A percentile compares a stretch with the other conserved stretches of the same genome.
phyloP scores from a whole-genome alignment of 108 stramenopile species.

The Nitzschia sp. region DNA sequence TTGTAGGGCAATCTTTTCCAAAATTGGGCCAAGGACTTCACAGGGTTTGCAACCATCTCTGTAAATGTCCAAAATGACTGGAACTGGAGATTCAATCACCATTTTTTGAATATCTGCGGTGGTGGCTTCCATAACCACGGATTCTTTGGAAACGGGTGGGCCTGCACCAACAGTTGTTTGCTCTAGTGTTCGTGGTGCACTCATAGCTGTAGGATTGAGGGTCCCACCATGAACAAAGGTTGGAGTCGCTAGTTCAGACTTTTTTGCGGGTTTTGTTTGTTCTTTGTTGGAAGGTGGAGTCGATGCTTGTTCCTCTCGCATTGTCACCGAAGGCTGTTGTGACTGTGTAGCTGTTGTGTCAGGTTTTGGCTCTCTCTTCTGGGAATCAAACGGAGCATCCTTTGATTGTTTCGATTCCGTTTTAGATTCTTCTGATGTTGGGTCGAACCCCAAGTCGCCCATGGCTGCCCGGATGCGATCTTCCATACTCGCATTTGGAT shows the following conservation, averaged over 20 bases:
- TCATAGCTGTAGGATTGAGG: constrained; percentile 69
- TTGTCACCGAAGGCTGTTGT: too few relatives aligned
- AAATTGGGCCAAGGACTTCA: constrained; percentile 74
- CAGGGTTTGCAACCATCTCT: constrained; percentile 79
- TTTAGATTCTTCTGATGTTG: too few relatives aligned
- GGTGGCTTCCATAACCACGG: constrained; percentile 82
- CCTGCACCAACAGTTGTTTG: constrained; percentile 18
- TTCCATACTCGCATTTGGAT: too few relatives aligned
- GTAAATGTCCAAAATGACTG: constrained; percentile 82
- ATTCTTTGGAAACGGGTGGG: constrained; percentile 54
- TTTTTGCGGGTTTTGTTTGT: constrained; percentile 8
- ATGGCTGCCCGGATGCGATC: too few relatives aligned
- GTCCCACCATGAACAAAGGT: constrained; percentile 17
- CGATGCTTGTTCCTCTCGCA: too few relatives aligned
- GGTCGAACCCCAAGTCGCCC: too few relatives aligned
- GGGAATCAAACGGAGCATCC: neutral
- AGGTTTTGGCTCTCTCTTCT: neutral
- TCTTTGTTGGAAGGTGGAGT: too few relatives aligned
- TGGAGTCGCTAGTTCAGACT: constrained; percentile 15
- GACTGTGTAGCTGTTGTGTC: too few relatives aligned
- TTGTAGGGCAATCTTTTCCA: constrained; percentile 83
- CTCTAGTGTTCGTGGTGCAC: constrained; percentile 7
- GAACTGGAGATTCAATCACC: constrained; percentile 84
- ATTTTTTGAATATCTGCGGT: constrained; percentile 67
- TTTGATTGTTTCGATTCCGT: neutral